Evolutionary conservation across 148 eudicot species (phyloP).

Genomic region (Tetragonia tetragonoides): DNA sequence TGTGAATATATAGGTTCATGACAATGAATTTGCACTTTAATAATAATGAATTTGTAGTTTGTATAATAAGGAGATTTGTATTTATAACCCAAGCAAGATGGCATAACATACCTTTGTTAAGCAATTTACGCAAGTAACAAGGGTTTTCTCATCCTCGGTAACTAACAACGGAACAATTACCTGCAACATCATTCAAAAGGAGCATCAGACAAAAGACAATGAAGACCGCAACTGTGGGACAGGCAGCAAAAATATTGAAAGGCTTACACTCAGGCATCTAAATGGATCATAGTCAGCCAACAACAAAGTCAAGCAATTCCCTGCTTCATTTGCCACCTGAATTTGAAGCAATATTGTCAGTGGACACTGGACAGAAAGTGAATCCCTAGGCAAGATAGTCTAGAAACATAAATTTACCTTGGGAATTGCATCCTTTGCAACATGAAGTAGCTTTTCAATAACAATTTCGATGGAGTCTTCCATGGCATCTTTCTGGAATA

Average conservation of each 20-base stretch:
- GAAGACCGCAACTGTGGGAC: neutral
- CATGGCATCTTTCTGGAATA: slow-evolving; percentile 71
- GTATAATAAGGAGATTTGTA: no score
- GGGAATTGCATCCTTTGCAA: slow-evolving; percentile 56
- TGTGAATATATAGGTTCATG: no score
- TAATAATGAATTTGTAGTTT: no score
- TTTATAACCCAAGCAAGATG: slow-evolving; percentile 1
- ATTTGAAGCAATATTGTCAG: slow-evolving; percentile 11
- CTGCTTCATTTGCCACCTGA: slow-evolving; percentile 81
- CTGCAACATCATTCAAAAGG: slow-evolving; percentile 41
- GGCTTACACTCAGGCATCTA: slow-evolving; percentile 76
- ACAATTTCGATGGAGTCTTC: slow-evolving; percentile 94
- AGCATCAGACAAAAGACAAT: neutral
- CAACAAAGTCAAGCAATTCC: slow-evolving; percentile 65
- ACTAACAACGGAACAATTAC: slow-evolving; percentile 81
- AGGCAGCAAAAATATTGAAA: slow-evolving; percentile 2
- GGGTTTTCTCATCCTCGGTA: slow-evolving; percentile 88
- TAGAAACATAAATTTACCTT: slow-evolving; percentile 44
- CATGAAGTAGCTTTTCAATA: slow-evolving; percentile 82
- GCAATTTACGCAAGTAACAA: slow-evolving; percentile 82
- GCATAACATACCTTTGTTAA: slow-evolving; percentile 70
- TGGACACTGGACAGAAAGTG: neutral
- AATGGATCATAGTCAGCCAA: slow-evolving; percentile 75
- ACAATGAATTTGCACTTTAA: no score
- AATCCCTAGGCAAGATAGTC: neutral